phyloP scores from a whole-genome alignment of 805 yeast genomes.

The Sugiyamaella chiloensis region DNA sequence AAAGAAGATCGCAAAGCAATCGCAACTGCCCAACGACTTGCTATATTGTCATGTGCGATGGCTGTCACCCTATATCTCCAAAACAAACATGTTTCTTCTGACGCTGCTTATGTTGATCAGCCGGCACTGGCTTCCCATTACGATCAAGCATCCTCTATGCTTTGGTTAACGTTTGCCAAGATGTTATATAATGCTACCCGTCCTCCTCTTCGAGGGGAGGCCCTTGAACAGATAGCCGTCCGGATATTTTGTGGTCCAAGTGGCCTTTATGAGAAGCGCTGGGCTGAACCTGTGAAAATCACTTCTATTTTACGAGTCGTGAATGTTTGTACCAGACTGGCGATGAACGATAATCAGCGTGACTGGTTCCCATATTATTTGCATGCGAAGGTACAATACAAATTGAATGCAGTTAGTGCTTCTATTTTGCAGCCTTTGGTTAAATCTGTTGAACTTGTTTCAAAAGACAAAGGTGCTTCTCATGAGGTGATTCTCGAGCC shows the following conservation, averaged over 20 bases:
- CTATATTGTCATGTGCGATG: conserved; percentile 72
- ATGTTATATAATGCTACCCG: conserved; percentile 45
- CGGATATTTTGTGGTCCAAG: conserved; percentile 30
- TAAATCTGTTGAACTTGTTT: conserved; percentile 27
- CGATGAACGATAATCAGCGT: conserved; percentile 40
- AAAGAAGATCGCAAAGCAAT: conserved; percentile 58
- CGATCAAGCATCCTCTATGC: conserved; percentile 39
- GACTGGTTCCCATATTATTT: conserved; percentile 66
- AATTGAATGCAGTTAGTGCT: conserved; percentile 39
- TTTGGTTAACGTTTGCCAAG: conserved; percentile 55
- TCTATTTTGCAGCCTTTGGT: conserved; percentile 42
- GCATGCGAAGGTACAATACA: conserved; percentile 55
- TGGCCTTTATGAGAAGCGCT: conserved; percentile 24
- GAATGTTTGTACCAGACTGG: conserved; percentile 44
- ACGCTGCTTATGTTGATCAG: neutral
- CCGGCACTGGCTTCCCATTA: conserved; percentile 19
- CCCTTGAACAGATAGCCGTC: conserved; percentile 54
- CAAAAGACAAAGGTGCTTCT: conserved; percentile 11
- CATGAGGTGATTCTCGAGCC: conserved; percentile 72
- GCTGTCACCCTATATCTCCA: conserved; percentile 49
- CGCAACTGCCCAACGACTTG: conserved; percentile 62
- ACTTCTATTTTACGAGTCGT: conserved; percentile 37
- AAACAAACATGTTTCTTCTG: conserved; percentile 8
- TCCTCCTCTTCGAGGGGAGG: conserved; percentile 41
- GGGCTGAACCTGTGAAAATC: conserved; percentile 10